Percentiles rank a stretch among this genome's conserved stretches.
phyloP scores from a whole-genome alignment of 2,329 filamentous ascomycete genomes.

The Penicillium corylophilum region DNA sequence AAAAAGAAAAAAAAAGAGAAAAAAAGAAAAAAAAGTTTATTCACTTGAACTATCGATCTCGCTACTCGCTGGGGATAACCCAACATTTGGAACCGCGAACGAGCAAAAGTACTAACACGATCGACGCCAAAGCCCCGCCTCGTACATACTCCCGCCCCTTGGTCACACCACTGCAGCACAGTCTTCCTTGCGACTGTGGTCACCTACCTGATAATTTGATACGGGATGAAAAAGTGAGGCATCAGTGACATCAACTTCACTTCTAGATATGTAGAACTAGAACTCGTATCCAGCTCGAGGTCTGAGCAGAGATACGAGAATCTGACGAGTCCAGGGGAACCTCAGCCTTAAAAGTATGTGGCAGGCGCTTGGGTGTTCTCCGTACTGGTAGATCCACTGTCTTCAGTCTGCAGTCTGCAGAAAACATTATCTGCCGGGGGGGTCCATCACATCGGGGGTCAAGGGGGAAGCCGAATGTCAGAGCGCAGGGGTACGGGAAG shows the following conservation, averaged over 20 bases:
- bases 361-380: conserved; percentile 3
- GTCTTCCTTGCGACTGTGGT: background rate
- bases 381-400: conserved; percentile 7
- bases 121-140: background rate
- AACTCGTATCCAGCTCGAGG: background rate
- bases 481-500: conserved; percentile 1
- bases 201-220: background rate
- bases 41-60: conserved; percentile 1
- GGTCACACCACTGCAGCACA: background rate
- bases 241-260: background rate
- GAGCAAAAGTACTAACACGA: background rate
- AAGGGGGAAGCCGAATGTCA: conserved; percentile 3
- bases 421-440: conserved; percentile 5
- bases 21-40: background rate
- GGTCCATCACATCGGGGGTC: background rate
- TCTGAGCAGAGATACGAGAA: background rate
- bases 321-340: conserved; percentile 6
- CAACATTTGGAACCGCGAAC: conserved; percentile 7
- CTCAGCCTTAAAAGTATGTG: conserved; percentile 9
- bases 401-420: conserved; percentile 15
- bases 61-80: background rate
- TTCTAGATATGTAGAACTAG: background rate
- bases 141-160: background rate
- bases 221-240: background rate
- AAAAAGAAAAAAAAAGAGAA: too few relatives aligned